Conservation (phyloP, 768 basidiomycete species). For the Russula lepida region DNA sequence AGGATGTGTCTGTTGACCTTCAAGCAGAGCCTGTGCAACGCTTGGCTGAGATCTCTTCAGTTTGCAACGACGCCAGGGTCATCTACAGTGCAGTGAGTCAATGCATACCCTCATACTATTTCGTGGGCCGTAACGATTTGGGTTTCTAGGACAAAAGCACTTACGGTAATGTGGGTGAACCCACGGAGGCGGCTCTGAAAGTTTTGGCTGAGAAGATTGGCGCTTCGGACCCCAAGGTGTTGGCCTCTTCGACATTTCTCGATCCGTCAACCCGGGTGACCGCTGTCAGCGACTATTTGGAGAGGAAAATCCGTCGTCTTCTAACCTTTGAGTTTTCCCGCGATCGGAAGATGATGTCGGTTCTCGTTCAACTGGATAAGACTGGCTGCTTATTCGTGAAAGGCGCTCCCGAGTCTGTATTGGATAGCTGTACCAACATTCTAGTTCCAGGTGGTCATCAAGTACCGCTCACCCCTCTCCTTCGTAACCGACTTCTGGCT, state of each 20-base stretch:
- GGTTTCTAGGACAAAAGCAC: constrained; percentile 57
- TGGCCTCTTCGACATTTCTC: constrained; percentile 49
- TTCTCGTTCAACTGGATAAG: constrained; percentile 65
- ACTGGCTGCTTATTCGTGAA: constrained; percentile 84
- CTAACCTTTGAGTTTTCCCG: constrained; percentile 97
- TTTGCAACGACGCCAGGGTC: constrained; percentile 93
- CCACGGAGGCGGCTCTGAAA: constrained; percentile 94
- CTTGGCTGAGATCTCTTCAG: constrained; percentile 82
- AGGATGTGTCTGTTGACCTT: constrained; percentile 48
- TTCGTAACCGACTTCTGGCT: constrained; percentile 54
- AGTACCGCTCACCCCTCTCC: constrained; percentile 53
- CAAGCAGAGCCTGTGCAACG: constrained; percentile 66
- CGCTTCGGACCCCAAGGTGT: constrained; percentile 50
- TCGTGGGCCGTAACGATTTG: constrained; percentile 11
- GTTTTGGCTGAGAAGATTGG: constrained; percentile 94
- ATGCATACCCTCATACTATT: not conserved
- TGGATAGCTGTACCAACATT: constrained; percentile 78
- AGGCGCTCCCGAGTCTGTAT: constrained; percentile 91
- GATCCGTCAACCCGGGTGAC: constrained; percentile 57
- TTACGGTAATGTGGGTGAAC: constrained; percentile 87
- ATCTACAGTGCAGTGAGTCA: constrained; percentile 64
- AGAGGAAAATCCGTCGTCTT: constrained; percentile 63
- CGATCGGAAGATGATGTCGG: constrained; percentile 99
- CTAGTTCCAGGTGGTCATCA: constrained; percentile 50
- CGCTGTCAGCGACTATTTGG: constrained; percentile 80